Base-by-base conservation (phyloP, 1,284 basidiomycete species). In the Peniophora sp. region DNA sequence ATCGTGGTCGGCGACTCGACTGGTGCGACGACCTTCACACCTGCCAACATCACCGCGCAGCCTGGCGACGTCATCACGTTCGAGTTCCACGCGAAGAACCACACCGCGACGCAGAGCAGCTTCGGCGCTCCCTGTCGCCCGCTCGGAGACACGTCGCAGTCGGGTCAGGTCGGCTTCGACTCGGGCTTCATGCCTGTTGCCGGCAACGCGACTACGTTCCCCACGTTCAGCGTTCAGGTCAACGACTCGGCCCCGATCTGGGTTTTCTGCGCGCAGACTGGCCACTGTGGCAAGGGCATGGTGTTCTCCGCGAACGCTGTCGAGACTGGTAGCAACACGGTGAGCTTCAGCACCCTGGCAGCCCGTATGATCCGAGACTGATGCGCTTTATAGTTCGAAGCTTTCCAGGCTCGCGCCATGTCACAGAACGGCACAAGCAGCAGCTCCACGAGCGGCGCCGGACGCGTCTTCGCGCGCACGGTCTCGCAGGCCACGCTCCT, bases 271-370 rank as follows among this genome's bases (percentile, higher is more conserved):
- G 56, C 53, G 11, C 78, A 81, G 60, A 57, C 58, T 5, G 62
- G 55, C 46, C 82, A 84, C 64, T 83, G 82, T 59, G 72, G 71
- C 1, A 64, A 68, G 43, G 81, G 81, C 47, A 85, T 85, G 83
- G 81, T 85, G 49, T 83, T 84, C 63, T 65, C 78, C 20, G 73
- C 73, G 55, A 85, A 85, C 62, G 75, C 83, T 8, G 66, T 75
- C 15, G 73, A 77, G 54, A 63, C 66, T 2, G 73, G 79, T 10
- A 56, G 73, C 35, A 79, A 80, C 59, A 81, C 27, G 27, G 27
- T 32, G 12, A 32, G 27, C 27, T 32, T 32, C 6, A 32, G 12
- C 27, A 12, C 12, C 12, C 27, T 32, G 27, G 12, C 12, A 6
- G 27, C 27, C 6, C 12, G 27, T 12, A 32, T 6, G 12, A 12